Evolutionary conservation across 371 early-diverging fungal species (phyloP).

Genomic region (Rhizopus delemar): DNA sequence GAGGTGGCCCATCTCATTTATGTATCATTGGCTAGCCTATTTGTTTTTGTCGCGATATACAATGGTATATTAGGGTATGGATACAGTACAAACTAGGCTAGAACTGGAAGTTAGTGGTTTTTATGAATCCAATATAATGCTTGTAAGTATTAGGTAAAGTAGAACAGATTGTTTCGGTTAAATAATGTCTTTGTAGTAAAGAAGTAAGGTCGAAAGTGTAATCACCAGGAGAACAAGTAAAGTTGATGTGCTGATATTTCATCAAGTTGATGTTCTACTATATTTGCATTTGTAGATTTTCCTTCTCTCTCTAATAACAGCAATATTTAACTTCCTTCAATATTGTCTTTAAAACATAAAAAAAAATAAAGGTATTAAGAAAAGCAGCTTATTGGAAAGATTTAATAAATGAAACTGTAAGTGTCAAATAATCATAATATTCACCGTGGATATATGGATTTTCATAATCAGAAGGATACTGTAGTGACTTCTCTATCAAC

Average conservation of each 20-base stretch:
- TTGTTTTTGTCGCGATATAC: too few species aligned
- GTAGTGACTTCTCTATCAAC: constrained; percentile 8
- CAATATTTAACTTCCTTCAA: too few species aligned
- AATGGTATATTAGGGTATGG: too few species aligned
- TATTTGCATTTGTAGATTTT: constrained; percentile 17
- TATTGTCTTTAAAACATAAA: too few species aligned
- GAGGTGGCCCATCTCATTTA: constrained; percentile 5
- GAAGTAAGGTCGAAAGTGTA: too few species aligned
- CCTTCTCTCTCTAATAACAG: constrained; percentile 20
- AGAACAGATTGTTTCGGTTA: too few species aligned
- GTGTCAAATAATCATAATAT: constrained; percentile 11
- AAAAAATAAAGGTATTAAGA: too few species aligned
- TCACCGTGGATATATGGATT: constrained; percentile 10
- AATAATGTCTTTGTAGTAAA: too few species aligned
- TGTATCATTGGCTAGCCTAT: too few species aligned
- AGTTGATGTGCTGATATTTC: constrained; percentile 1
- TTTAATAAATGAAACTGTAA: constrained; percentile 17
- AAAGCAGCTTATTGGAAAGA: neutral
- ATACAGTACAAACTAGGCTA: too few species aligned
- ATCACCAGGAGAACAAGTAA: constrained; percentile 14
- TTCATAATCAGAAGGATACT: constrained; percentile 10
- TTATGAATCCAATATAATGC: too few species aligned
- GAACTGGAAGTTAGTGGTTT: too few species aligned
- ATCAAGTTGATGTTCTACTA: constrained; percentile 16
- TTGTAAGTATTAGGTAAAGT: neutral